Evolutionary conservation across 192 early-diverging fungal species (phyloP), one percentile per base, ranked within the genome.

Genomic region (Podila epicladia): DNA sequence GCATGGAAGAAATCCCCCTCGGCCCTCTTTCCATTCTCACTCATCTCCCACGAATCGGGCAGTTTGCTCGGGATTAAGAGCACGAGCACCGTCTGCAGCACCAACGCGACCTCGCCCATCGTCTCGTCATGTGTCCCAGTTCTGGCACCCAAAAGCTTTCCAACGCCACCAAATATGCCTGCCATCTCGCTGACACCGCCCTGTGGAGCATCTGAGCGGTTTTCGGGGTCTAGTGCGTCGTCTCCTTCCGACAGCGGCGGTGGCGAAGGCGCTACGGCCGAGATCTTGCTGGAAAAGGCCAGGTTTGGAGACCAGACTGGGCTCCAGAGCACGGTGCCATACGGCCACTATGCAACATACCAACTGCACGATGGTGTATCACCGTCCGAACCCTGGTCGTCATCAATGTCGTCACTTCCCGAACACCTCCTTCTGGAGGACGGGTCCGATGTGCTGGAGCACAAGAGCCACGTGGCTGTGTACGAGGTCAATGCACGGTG

Each of bases 401-500:
- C 41, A 45, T 17, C 41, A 15, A 17, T 3, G 15, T 12, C 41
- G 0, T 45, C 41, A 45, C 15, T 15, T 3, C 41, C 7, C 60
- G 7, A 45, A 45, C 29, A 59, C 5, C 3, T 35, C 28, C 1
- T n/a, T 15, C 15, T 38, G 20, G 62, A 38, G n/a, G 62, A 38
- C 11, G 62, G 24, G 29, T 1, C 20, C 4, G 26, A 45, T 19
- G 61, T 7, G 26, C 29, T 71, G 29, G 60, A 71, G 22, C 67
- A 78, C 29, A 78, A 72, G 58, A 78, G 75, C 55, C 75, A 78
- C 32, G 75, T 78, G 2, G 75, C 75, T 5, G 75, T 78, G 0
- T 78, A 78, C 37, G 75, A 78, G 38, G 72, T 78, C 38, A 78
- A 78, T 29, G 69, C 75, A 3, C 53, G 75, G 24, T 78, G 75